Base-by-base conservation (phyloP, 805 yeast genomes). In the Sugiyamaella floridensis region DNA sequence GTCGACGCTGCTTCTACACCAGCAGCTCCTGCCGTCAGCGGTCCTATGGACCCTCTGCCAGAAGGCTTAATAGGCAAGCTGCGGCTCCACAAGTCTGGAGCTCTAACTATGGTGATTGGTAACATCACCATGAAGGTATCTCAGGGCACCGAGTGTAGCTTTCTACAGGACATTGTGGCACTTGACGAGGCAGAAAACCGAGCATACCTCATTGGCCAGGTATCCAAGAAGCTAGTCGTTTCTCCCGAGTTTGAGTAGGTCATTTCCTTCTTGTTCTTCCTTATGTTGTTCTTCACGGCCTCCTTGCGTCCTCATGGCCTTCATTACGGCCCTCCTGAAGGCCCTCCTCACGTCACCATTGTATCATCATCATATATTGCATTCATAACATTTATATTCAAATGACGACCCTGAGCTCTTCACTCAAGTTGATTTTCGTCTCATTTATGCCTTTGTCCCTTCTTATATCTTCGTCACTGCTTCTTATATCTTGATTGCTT, bases 51-150 rank as follows among this genome's bases (percentile, higher is more conserved):
- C 15, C 34, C 19, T 10, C 47, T 46, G n/a, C 62, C 61, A 0
- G 68, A 70, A 41, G 97, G 97, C 1, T 74, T 74, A 51, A 75
- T 89, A 40, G 97, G 97, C 5, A 74, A 78, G 9, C 63, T 92
- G 34, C 79, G 92, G 51, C 74, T 83, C 45, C 97, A 90, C 66
- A 79, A 83, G 62, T 87, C 96, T 1, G 98, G 98, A 2, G 86
- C 79, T 64, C 67, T 89, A 18, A 76, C 95, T 2, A 77, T 90
- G 67, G 77, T 80, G 55, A 71, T 92, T 40, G 96, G 96, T 12
- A 78, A 81, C 49, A 78, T 80, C 7, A 74, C 78, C 2, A 77
- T 83, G 76, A 88, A 85, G 52, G 81, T 89, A 19, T 73, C 82
- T 4, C 76, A 79, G 61, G 97, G 97, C 14, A 81, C 87, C 2